A percentile compares a stretch with the other conserved stretches of the same genome.
These are phyloP conservation scores for Suhomyces bribrorum DNA, from an alignment of 1,139 yeast species.

Conservation along the genomic window DNA sequence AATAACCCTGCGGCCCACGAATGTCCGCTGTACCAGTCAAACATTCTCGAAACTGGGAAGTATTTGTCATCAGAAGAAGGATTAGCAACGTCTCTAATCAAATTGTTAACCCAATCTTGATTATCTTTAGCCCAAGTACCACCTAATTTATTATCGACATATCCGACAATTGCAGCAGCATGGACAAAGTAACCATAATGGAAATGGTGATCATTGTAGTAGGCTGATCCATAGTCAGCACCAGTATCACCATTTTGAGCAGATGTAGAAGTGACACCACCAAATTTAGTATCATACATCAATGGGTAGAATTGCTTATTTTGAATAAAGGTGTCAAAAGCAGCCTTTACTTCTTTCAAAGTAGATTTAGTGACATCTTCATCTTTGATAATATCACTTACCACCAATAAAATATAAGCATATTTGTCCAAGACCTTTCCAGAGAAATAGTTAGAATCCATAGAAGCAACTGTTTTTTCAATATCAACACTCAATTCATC, in stretches of 20 bases:
- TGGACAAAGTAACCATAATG: conserved; percentile 79
- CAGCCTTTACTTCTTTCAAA: conserved; percentile 51
- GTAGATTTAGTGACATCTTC: conserved; percentile 50
- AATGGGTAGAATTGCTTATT: conserved; percentile 61
- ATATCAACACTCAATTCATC: conserved; percentile 61
- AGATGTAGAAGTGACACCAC: conserved; percentile 70
- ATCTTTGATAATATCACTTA: conserved; percentile 60
- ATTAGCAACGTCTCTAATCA: conserved; percentile 77
- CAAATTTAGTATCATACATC: conserved; percentile 66
- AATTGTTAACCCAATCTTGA: conserved; percentile 63
- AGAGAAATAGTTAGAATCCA: conserved; percentile 59
- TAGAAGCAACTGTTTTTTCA: conserved; percentile 44
- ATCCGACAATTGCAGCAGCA: conserved; percentile 75
- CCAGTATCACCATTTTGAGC: conserved; percentile 46
- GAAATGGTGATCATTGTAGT: conserved; percentile 78
- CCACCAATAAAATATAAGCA: conserved; percentile 67
- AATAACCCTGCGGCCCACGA: conserved; percentile 84
- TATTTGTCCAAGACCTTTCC: conserved; percentile 78
- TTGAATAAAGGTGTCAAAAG: conserved; percentile 49
- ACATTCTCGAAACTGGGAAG: conserved; percentile 77
- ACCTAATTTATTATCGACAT: conserved; percentile 57
- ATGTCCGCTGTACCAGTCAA: conserved; percentile 82
- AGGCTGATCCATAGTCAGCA: conserved; percentile 57
- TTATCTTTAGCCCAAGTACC: conserved; percentile 69
- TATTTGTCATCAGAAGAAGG: conserved; percentile 59